Conservation (phyloP, 2,329 filamentous ascomycete species). For the Hortaea sp. region DNA sequence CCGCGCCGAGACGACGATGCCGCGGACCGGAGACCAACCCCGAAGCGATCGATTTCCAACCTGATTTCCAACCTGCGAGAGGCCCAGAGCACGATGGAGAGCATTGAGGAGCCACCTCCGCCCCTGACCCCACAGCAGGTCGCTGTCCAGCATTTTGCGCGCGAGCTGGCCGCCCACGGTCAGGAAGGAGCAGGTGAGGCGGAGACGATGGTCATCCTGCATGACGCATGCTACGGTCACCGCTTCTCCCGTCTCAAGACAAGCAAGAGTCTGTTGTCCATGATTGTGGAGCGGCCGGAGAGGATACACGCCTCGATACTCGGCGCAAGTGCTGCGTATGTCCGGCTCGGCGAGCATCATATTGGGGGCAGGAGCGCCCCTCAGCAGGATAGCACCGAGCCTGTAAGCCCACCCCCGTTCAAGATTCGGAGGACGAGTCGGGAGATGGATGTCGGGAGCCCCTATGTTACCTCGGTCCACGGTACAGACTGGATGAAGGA, state of each 20-base stretch:
- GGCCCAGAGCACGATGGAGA: conserved; percentile 23
- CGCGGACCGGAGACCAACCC: conserved; percentile 18
- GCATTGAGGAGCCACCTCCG: conserved; percentile 16
- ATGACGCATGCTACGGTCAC: conserved; percentile 93
- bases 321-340: conserved; percentile 78
- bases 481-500: conserved; percentile 91
- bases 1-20: conserved; percentile 7
- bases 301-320: conserved; percentile 74
- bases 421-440: conserved; percentile 73
- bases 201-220: conserved; percentile 72
- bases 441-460: conserved; percentile 58
- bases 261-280: conserved; percentile 57
- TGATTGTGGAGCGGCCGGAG: conserved; percentile 90
- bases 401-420: conserved; percentile 57
- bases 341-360: conserved; percentile 76
- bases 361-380: conserved; percentile 59
- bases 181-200: conserved; percentile 25
- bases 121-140: conserved; percentile 20
- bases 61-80: conserved; percentile 23
- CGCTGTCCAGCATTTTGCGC: conserved; percentile 50
- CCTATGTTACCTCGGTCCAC: conserved; percentile 81
- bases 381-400: conserved; percentile 44
- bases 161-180: conserved; percentile 54
- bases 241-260: conserved; percentile 77
- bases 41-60: conserved; percentile 25